Conservation (phyloP, 768 basidiomycete genomes). For the Lentinula guzmanii region DNA sequence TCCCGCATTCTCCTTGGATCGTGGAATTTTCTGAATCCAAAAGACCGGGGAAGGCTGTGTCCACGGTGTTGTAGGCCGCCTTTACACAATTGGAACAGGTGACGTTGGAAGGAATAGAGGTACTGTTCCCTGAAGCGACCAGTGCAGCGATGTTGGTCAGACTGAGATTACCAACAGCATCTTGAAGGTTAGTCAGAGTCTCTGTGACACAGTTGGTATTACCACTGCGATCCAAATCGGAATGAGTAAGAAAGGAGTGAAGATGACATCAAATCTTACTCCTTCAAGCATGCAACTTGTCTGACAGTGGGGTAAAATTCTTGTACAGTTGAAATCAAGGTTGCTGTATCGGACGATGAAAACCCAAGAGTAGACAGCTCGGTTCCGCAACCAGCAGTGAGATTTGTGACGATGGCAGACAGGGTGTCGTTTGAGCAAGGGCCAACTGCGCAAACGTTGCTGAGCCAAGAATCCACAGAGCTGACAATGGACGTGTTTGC, state of each 20-base stretch:
- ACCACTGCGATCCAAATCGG: constrained; percentile 18
- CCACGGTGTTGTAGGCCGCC: constrained; percentile 39
- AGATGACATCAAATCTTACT: constrained; percentile 36
- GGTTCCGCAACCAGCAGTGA: constrained; percentile 40
- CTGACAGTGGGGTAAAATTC: constrained; percentile 51
- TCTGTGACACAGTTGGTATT: constrained; percentile 50
- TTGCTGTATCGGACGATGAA: constrained; percentile 11
- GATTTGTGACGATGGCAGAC: constrained; percentile 42
- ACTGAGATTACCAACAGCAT: constrained; percentile 27
- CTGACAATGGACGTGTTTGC: constrained; percentile 34
- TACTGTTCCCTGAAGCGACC: constrained; percentile 2
- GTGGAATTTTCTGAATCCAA: constrained; percentile 19
- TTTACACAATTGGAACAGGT: constrained; percentile 52
- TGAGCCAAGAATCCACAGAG: constrained; percentile 57
- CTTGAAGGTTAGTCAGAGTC: constrained; percentile 47
- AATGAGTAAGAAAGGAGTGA: neutral
- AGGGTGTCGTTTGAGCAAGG: constrained; percentile 60
- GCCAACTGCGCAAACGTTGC: constrained; percentile 40
- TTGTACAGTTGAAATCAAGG: constrained; percentile 37
- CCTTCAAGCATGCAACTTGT: constrained; percentile 53
- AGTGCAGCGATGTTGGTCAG: constrained; percentile 21
- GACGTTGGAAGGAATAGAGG: constrained; percentile 27
- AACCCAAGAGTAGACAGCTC: constrained; percentile 29
- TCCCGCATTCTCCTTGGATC: constrained; percentile 38
- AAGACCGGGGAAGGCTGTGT: constrained; percentile 27